Evolutionary conservation across 768 basidiomycete species (phyloP), one percentile per base, ranked within the genome.

Genomic region (Ephemerocybe angulata): DNA sequence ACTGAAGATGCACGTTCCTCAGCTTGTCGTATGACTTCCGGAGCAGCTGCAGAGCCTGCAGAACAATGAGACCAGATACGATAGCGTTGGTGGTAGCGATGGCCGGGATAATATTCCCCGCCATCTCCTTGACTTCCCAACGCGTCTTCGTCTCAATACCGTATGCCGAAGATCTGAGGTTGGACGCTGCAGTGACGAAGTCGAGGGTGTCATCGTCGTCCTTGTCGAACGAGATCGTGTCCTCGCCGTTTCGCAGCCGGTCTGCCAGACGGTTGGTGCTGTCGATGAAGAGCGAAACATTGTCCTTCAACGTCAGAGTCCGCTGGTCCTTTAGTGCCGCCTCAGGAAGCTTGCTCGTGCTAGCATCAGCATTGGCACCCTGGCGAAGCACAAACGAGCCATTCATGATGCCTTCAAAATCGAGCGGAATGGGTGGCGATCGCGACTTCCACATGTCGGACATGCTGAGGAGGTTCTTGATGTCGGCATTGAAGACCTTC

Each of bases 41-140:
- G 31, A 98, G 77, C 40, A 97, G 76, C 54, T 93, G 88, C 21
- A 98, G 73, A 0, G 94, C 90, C 68, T 98, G 95, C 42, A 98
- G 79, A 22, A 98, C 94, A 65, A 98, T 93, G 35, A 96, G 76
- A 0, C 96, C 97, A 0, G 97, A 89, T 60, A 98, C 85, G 69
- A 99, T 91, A 10, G 97, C 97, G 67, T 99, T 99, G 22, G 97
- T 99, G 3, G 97, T 99, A 4, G 97, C 97, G 63, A 99, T 98
- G 1, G 97, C 97, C 5, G 97, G 97, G 59, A 98, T 99, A 63
- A 99, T 98, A 70, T 99, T 99, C 10, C 97, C 97, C 0, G 97
- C 97, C 92, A 98, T 98, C 71, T 98, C 95, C 82, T 99, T 99
- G 48, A 99, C 86, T 67, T 98, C 88, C 91, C 96, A 99, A 15